phyloP scores from a whole-genome alignment of 257 asterid species.

The Nyctanthes arbortristis region DNA sequence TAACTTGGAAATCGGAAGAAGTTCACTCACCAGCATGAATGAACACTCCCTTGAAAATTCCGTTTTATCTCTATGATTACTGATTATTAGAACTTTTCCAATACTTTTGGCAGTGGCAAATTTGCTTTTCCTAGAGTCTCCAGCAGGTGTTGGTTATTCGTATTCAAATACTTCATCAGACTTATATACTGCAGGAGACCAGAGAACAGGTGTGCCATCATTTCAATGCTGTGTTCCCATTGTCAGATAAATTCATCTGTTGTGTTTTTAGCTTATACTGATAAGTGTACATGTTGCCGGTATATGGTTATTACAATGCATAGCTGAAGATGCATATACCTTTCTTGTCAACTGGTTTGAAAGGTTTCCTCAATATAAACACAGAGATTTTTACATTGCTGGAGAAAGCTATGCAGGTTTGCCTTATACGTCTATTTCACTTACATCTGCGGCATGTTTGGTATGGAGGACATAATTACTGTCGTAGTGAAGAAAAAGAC shows the following conservation, averaged over 20 bases:
- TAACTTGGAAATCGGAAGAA: too few relatives aligned
- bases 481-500: not conserved
- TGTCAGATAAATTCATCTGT: too few relatives aligned
- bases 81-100: conserved; percentile 21
- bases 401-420: conserved; percentile 98
- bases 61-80: not conserved
- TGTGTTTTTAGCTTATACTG: conserved; percentile 12
- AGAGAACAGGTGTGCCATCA: conserved; percentile 67
- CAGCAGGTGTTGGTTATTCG: conserved; percentile 98
- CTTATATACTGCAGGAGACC: conserved; percentile 77
- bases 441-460: not conserved
- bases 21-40: too few relatives aligned
- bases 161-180: conserved; percentile 89
- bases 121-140: conserved; percentile 92
- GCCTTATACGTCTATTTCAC: not conserved
- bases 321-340: conserved; percentile 81
- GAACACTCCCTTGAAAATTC: too few relatives aligned
- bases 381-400: conserved; percentile 82
- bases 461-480: not conserved
- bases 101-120: conserved; percentile 75
- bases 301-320: conserved; percentile 25
- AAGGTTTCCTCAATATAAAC: conserved; percentile 94
- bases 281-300: conserved; percentile 14
- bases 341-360: conserved; percentile 88
- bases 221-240: not conserved